phyloP scores from a whole-genome alignment of 179 eudicot species.

The Vitellaria paradoxa region DNA sequence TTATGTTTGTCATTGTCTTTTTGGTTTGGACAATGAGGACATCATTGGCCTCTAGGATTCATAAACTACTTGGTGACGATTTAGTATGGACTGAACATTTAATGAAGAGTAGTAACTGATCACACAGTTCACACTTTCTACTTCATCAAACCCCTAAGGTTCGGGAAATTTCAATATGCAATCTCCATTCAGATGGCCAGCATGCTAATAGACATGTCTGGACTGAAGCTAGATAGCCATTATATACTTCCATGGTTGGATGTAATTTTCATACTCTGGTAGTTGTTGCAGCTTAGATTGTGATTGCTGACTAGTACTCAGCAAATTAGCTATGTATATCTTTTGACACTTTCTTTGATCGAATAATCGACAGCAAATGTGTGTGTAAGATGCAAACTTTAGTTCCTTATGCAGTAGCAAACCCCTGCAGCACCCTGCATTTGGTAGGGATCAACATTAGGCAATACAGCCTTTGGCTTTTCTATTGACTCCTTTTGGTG shows the following conservation, averaged over 20 bases:
- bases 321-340: too few relatives aligned
- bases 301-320: background rate
- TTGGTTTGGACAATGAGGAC: too few relatives aligned
- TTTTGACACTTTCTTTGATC: too few relatives aligned
- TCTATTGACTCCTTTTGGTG: background rate
- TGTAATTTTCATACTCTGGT: background rate
- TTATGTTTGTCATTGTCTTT: too few relatives aligned
- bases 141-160: background rate
- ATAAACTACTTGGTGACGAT: too few relatives aligned
- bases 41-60: too few relatives aligned
- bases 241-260: background rate
- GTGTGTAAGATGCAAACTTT: background rate
- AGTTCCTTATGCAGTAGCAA: background rate
- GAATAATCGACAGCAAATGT: too few relatives aligned
- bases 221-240: background rate
- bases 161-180: background rate
- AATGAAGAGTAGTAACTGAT: too few relatives aligned
- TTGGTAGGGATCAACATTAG: background rate
- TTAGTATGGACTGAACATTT: too few relatives aligned
- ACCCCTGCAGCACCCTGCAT: background rate
- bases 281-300: background rate
- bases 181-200: background rate
- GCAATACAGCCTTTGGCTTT: background rate
- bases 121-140: too few relatives aligned
- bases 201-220: background rate